Evolutionary conservation across 2,329 filamentous ascomycete species (phyloP), one percentile per base, ranked within the genome.

Genomic region (Fusarium anguioides): DNA sequence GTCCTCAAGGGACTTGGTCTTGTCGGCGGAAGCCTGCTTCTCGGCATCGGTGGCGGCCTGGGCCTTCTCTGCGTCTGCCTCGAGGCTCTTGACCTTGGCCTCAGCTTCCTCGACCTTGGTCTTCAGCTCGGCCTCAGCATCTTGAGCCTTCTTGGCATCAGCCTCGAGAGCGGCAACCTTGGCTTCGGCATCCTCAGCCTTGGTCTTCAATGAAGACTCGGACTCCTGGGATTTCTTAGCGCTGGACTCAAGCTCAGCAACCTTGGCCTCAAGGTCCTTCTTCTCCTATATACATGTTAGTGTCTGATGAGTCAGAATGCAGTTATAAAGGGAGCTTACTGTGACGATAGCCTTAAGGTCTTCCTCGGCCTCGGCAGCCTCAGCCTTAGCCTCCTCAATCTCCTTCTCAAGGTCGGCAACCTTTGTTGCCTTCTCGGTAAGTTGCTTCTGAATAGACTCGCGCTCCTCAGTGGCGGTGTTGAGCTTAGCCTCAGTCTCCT

Each of bases 361-460:
- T 20, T 78, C 78, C 24, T 77, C 73, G 12, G 76, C 75, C 69
- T 81, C 77, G 23, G 75, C 70, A 5, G 76, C 75, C 64, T 80
- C 79, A 54, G 76, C 71, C 55, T 80, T 74, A 6, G 78, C 78
- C 46, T 74, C 73, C 51, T 79, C 75, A 8, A 65, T 64, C 57
- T 79, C 64, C 52, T 72, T 71, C 49, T 76, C 67, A 29, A 79
- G 72, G n/a, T 55, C 66, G 15, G 73, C 61, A 31, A 77, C 58
- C 69, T 77, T 72, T 40, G 65, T 53, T 18, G 70, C 54, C 47
- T 75, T 72, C 60, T 79, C 75, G 15, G 75, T 72, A 24, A 72
- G 68, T 44, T 75, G 49, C 49, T 71, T 72, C 71, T 77, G 74
- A n/a, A 76, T 55, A 35, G 70, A 54, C 35, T 73, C 69, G 9